These are phyloP conservation scores for Arctium lappa DNA, from an alignment of 129 eudicot species.

Conservation along the genomic window DNA sequence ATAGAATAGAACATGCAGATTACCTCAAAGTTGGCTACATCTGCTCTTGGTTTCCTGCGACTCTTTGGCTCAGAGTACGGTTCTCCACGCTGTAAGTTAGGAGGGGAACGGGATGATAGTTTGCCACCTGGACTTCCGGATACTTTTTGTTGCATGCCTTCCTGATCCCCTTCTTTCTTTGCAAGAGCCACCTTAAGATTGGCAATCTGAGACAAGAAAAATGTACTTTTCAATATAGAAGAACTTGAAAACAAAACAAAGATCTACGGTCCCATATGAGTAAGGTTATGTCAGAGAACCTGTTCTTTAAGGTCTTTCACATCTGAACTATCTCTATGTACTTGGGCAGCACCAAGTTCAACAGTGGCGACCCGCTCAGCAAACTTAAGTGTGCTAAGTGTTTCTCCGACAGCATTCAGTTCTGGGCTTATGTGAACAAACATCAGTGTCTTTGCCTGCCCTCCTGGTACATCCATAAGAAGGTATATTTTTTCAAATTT, in stretches of 20 bases:
- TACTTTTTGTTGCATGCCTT: slow-evolving; percentile 35
- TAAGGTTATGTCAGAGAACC: slow-evolving; percentile 39
- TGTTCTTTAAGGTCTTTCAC: slow-evolving; percentile 96
- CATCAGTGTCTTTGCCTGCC: slow-evolving; percentile 98
- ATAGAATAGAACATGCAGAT: neutral
- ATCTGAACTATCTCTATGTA: slow-evolving; percentile 78
- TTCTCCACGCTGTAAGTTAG: slow-evolving; percentile 37
- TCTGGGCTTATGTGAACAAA: slow-evolving; percentile 99
- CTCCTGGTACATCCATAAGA: slow-evolving; percentile 49
- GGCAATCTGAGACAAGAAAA: slow-evolving; percentile 57
- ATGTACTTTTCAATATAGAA: neutral
- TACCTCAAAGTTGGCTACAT: slow-evolving; percentile 81
- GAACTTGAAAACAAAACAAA: slow-evolving; percentile 7
- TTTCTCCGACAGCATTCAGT: slow-evolving; percentile 91
- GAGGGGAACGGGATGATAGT: slow-evolving; percentile 49
- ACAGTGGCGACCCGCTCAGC: slow-evolving; percentile 98
- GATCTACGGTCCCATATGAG: neutral
- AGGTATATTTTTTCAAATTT: neutral
- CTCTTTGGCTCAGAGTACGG: slow-evolving; percentile 34
- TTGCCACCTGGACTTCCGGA: slow-evolving; percentile 65
- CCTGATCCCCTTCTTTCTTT: slow-evolving; percentile 66
- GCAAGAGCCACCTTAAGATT: slow-evolving; percentile 88
- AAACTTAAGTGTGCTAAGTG: slow-evolving; percentile 95
- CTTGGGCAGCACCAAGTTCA: slow-evolving; percentile 97
- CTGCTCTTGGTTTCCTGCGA: slow-evolving; percentile 70